Base-by-base conservation (phyloP, 148 eudicot genomes). In the Vaccinium corymbosum region DNA sequence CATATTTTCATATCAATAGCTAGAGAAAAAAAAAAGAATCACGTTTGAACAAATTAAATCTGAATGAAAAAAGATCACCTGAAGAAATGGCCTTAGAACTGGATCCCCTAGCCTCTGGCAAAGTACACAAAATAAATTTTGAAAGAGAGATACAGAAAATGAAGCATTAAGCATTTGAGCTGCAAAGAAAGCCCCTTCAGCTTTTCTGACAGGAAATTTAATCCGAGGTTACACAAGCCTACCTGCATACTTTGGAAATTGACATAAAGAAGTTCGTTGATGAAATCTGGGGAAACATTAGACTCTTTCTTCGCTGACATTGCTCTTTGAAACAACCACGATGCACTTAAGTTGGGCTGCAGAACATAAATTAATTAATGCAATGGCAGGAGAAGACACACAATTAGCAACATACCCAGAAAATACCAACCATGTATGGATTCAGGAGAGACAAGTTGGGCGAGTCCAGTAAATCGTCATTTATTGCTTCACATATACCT, bases 291-390 rank as follows among this genome's bases (percentile, higher is more conserved):
- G 42, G 96, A 85, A 62, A 97, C 96, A 81, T 89, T 88, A 56
- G 96, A 85, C 61, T 90, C 87, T 84, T 93, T 92, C 87, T 93
- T 94, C 57, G 98, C 96, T 49, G 97, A 97, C 99, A 97, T 97
- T 86, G 99, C 98, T 90, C 95, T 90, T 94, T 97, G 99, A 85
- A 97, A 97, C 86, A 97, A 86, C 99, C 99, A 97, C 5, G 99
- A 94, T 20, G 99, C 90, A 82, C 99, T 97, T 56, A 97, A 85
- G 80, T 97, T 97, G 25, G 99, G 99, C 98, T 97, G 95, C 80
- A 88, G 0, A 71, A 82, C 75, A 12, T 73, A 15, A n/a, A 76
- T 70, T 56, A 61, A 11, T 22, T 17, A 22, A 83, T 57, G 51
- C 25, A 82, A 75, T 25, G 52, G 52, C 22, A 42, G 55, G 56